Percentiles rank a stretch among this genome's conserved stretches.
These are phyloP conservation scores for Colletotrichum nymphaeae DNA, from an alignment of 2,329 filamentous ascomycete genomes.

Conservation along the genomic window DNA sequence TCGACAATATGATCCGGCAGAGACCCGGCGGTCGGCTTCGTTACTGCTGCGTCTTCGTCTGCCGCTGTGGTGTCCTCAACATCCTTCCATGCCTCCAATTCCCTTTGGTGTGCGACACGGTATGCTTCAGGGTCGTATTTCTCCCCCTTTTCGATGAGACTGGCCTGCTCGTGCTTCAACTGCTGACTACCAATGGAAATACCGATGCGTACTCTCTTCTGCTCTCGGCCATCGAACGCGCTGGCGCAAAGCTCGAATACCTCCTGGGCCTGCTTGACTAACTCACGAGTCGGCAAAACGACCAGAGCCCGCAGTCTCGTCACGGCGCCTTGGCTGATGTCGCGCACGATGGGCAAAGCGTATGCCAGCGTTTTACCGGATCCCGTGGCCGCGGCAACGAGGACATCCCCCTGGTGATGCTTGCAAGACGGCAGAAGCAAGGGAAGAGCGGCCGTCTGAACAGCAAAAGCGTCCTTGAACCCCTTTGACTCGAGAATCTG, in stretches of 20 bases:
- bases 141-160: conserved; percentile 57
- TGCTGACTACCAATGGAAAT: conserved; percentile 85
- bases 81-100: conserved; percentile 51
- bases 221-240: conserved; percentile 64
- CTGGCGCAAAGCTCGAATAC: conserved; percentile 80
- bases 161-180: conserved; percentile 72
- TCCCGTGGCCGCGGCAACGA: conserved; percentile 92
- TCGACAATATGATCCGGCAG: conserved; percentile 73
- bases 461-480: conserved; percentile 78
- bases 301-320: conserved; percentile 82
- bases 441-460: conserved; percentile 84
- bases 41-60: conserved; percentile 53
- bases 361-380: conserved; percentile 97
- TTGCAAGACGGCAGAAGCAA: conserved; percentile 76
- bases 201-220: conserved; percentile 81
- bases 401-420: conserved; percentile 78
- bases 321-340: conserved; percentile 72
- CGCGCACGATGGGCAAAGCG: conserved; percentile 84
- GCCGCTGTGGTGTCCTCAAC: conserved; percentile 55
- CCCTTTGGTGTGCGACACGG: conserved; percentile 53
- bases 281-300: conserved; percentile 89
- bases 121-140: conserved; percentile 75
- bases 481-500: conserved; percentile 74
- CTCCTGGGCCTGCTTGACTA: conserved; percentile 87
- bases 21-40: conserved; percentile 34